phyloP scores from a whole-genome alignment of 192 early-diverging fungal species.

The Coemansia sp. region DNA sequence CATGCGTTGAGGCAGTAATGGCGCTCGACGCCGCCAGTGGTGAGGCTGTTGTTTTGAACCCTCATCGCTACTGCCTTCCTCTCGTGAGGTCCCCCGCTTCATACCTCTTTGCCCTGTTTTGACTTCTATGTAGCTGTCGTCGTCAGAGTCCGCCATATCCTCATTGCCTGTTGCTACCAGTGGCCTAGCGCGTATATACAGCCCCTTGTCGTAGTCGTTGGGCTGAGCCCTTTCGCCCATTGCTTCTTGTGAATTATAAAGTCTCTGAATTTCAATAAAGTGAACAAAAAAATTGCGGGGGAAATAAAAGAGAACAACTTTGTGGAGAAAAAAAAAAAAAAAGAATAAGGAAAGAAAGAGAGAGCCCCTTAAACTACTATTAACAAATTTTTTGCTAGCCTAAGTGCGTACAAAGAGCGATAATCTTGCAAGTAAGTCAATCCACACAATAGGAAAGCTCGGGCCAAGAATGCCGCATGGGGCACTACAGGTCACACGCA shows the following conservation, averaged over 20 bases:
- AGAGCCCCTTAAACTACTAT: no score
- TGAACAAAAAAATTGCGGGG: not conserved
- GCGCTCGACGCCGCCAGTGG: conserved; percentile 36
- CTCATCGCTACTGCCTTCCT: not conserved
- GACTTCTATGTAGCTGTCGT: not conserved
- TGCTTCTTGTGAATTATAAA: not conserved
- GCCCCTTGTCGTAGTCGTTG: not conserved
- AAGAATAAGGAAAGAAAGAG: not conserved
- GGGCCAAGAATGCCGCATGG: not conserved
- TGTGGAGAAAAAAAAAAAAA: not conserved
- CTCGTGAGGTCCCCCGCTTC: not conserved
- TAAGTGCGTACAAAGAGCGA: not conserved
- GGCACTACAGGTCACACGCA: not conserved
- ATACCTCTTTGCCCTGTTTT: not conserved
- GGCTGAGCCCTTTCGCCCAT: not conserved
- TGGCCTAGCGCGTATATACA: not conserved
- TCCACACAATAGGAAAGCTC: not conserved
- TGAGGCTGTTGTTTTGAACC: conserved; percentile 7
- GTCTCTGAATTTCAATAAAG: not conserved
- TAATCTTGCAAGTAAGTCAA: not conserved
- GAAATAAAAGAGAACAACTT: not conserved
- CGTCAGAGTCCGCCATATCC: not conserved
- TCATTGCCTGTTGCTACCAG: not conserved
- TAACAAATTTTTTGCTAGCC: no score
- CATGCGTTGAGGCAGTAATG: conserved; percentile 43